phyloP scores from a whole-genome alignment of 805 yeast species.

The Barnettozyma pratensis region DNA sequence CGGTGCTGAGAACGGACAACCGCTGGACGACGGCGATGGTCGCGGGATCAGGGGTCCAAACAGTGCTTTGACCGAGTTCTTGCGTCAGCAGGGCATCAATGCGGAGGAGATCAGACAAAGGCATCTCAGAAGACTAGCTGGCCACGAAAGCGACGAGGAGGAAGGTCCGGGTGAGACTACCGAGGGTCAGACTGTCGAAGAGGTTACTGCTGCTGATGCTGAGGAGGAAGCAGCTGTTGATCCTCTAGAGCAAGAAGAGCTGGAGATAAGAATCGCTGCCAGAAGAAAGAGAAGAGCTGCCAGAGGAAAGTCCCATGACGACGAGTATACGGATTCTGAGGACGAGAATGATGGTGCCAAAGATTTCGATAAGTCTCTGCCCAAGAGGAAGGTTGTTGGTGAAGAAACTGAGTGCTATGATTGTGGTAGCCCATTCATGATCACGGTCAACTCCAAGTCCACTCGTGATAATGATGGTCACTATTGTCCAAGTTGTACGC shows the following conservation, averaged over 20 bases:
- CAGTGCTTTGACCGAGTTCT: slow-evolving; percentile 85
- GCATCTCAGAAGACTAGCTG: slow-evolving; percentile 29
- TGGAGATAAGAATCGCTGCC: slow-evolving; percentile 34
- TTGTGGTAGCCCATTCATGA: slow-evolving; percentile 53
- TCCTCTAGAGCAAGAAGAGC: slow-evolving; percentile 28
- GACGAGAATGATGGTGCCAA: slow-evolving; percentile 31
- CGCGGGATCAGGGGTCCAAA: slow-evolving; percentile 51
- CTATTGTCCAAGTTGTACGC: slow-evolving; percentile 59
- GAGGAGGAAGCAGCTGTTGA: slow-evolving; percentile 18
- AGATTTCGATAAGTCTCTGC: slow-evolving; percentile 19
- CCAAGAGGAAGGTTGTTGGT: slow-evolving; percentile 31
- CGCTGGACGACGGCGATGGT: slow-evolving; percentile 12
- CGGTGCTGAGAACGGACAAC: slow-evolving; percentile 6
- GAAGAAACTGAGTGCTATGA: slow-evolving; percentile 58
- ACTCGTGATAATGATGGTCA: slow-evolving; percentile 51
- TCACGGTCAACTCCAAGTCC: slow-evolving; percentile 61
- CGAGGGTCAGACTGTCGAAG: slow-evolving; percentile 15
- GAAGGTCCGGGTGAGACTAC: slow-evolving; percentile 9
- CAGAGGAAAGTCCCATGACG: slow-evolving; percentile 27
- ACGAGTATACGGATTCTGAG: slow-evolving; percentile 31
- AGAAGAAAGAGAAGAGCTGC: slow-evolving; percentile 38
- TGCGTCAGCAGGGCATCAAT: slow-evolving; percentile 83
- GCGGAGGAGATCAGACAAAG: slow-evolving; percentile 67
- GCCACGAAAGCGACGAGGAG: slow-evolving; percentile 10
- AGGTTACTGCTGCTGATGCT: slow-evolving; percentile 18